These are phyloP conservation scores for Gossypium bickii DNA, from an alignment of 345 rosid species.

Conservation along the genomic window DNA sequence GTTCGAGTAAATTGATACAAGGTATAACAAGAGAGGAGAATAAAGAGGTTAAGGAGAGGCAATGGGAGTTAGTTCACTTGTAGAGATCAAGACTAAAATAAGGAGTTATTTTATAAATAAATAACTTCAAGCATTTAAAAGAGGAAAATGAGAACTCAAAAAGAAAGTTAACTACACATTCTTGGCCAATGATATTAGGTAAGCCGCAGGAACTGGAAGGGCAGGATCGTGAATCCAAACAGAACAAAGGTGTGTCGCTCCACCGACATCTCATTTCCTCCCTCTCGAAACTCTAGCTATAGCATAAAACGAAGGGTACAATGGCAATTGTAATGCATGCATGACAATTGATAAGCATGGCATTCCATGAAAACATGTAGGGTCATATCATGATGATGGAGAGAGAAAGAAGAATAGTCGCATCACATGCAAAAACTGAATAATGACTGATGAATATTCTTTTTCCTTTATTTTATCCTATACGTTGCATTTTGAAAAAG, in stretches of 20 bases:
- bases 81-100: no score
- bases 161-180: no score
- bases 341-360: not conserved
- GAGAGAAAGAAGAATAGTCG: not conserved
- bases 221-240: not conserved
- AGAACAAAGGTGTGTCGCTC: not conserved
- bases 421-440: not conserved
- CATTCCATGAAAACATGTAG: constrained; percentile 10
- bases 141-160: no score
- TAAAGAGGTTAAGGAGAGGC: no score
- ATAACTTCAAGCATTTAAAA: no score
- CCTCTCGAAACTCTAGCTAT: not conserved
- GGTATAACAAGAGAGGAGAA: no score
- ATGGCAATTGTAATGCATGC: constrained; percentile 18
- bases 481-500: not conserved
- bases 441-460: not conserved
- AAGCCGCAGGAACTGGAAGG: not conserved
- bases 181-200: not conserved
- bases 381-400: constrained; percentile 9
- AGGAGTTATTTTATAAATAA: no score
- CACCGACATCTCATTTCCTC: constrained; percentile 5
- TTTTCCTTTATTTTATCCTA: not conserved
- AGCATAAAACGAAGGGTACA: not conserved
- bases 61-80: no score
- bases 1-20: not conserved